Conservation (phyloP, 768 basidiomycete genomes). For the Mycena galopus region DNA sequence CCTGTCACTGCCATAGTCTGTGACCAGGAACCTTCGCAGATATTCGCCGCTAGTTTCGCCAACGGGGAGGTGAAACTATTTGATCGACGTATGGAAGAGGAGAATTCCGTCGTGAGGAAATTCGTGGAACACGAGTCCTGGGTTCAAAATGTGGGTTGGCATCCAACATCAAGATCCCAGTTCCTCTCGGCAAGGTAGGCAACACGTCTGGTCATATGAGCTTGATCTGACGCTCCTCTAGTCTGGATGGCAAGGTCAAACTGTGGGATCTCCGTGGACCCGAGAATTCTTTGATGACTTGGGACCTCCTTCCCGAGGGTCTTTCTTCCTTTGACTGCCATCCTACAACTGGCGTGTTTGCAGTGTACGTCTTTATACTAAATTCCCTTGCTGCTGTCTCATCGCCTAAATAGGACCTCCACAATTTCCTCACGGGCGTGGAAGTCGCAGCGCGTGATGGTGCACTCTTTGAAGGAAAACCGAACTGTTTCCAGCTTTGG, state of each 20-base stretch:
- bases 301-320: conserved; percentile 78
- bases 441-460: conserved; percentile 73
- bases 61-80: conserved; percentile 92
- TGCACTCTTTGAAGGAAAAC: conserved; percentile 66
- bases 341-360: conserved; percentile 84
- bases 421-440: conserved; percentile 70
- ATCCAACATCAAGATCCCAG: conserved; percentile 75
- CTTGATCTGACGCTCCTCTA: conserved; percentile 46
- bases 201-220: conserved; percentile 59
- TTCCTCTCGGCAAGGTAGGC: conserved; percentile 92
- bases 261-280: conserved; percentile 89
- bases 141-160: conserved; percentile 92
- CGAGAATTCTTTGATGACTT: conserved; percentile 69
- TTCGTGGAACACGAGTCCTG: conserved; percentile 86
- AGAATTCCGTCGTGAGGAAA: conserved; percentile 84
- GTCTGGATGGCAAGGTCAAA: conserved; percentile 90
- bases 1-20: conserved; percentile 89
- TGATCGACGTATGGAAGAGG: conserved; percentile 89
- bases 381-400: conserved; percentile 21
- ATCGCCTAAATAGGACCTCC: conserved; percentile 60
- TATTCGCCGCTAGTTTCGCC: conserved; percentile 92
- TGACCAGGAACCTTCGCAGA: conserved; percentile 80
- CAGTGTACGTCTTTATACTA: conserved; percentile 71
- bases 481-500: conserved; percentile 58
- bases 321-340: conserved; percentile 92